Percentiles rank a stretch among this genome's conserved stretches.
Conservation (phyloP, 805 yeast genomes). For the Schizosaccharomyces octosporus region DNA sequence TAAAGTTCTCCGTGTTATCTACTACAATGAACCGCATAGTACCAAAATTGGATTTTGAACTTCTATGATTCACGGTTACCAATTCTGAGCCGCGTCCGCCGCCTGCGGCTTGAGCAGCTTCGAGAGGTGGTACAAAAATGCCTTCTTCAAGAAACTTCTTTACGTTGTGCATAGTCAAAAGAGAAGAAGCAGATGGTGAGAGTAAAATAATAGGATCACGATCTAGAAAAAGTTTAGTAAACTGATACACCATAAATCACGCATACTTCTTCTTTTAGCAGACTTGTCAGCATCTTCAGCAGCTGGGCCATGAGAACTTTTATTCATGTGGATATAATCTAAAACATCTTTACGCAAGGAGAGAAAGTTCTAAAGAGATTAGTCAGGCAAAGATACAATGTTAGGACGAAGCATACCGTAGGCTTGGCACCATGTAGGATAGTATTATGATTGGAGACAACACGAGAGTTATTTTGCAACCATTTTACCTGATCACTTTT, state of each 20-base stretch:
- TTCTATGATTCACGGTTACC: neutral
- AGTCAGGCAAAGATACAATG: neutral
- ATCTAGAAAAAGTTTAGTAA: neutral
- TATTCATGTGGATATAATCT: constrained; percentile 6
- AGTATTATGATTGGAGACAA: constrained; percentile 20
- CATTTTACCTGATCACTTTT: neutral
- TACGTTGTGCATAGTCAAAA: constrained; percentile 38
- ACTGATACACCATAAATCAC: neutral
- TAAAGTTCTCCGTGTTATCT: constrained; percentile 66
- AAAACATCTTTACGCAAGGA: constrained; percentile 2
- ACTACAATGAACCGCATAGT: constrained; percentile 53
- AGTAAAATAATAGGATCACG: constrained; percentile 53
- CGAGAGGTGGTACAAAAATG: constrained; percentile 26
- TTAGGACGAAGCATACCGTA: constrained; percentile 2
- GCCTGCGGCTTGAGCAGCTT: constrained; percentile 11
- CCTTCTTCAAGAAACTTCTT: constrained; percentile 55
- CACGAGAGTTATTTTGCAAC: neutral
- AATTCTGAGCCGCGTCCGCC: constrained; percentile 6
- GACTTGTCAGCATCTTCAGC: neutral
- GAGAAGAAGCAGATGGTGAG: constrained; percentile 58
- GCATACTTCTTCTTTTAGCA: neutral
- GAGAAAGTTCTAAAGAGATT: neutral
- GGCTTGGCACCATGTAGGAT: constrained; percentile 16
- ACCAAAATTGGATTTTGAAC: constrained; percentile 13
- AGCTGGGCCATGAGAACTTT: neutral